A percentile compares a stretch with the other conserved stretches of the same genome.
phyloP scores from a whole-genome alignment of 495 filamentous ascomycete genomes.

The Penicillium crystallinum region DNA sequence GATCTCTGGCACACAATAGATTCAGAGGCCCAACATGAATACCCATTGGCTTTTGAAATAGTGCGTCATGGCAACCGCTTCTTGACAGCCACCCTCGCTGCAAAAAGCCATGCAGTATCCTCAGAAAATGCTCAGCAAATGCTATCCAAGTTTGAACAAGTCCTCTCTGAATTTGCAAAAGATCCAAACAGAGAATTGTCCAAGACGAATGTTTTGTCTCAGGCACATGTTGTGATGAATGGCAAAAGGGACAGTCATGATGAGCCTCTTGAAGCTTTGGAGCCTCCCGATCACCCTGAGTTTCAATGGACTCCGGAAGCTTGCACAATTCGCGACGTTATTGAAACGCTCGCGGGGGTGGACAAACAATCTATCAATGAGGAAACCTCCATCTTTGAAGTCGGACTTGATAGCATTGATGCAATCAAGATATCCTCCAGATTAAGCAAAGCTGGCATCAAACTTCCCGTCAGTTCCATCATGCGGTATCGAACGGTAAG shows the following conservation, averaged over 20 bases:
- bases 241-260: background rate
- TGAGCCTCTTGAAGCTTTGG: background rate
- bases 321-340: conserved; percentile 47
- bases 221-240: background rate
- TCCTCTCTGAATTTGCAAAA: conserved; percentile 21
- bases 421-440: conserved; percentile 71
- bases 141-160: conserved; percentile 21
- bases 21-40: conserved; percentile 53
- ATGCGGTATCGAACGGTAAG: conserved; percentile 64
- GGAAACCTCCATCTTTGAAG: conserved; percentile 64
- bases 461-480: conserved; percentile 59
- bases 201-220: conserved; percentile 9
- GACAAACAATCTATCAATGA: conserved; percentile 46
- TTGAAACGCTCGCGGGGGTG: conserved; percentile 55
- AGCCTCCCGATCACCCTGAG: background rate
- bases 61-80: conserved; percentile 40
- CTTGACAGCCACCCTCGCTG: conserved; percentile 51
- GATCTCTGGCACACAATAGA: conserved; percentile 53
- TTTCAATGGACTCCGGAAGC: conserved; percentile 55
- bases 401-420: conserved; percentile 86
- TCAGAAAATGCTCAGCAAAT: conserved; percentile 15
- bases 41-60: conserved; percentile 71
- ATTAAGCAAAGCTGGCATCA: conserved; percentile 52
- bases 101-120: conserved; percentile 25
- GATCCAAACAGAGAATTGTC: conserved; percentile 15